These are phyloP conservation scores for Corchorus capsularis DNA, from an alignment of 345 rosid genomes.

Conservation along the genomic window DNA sequence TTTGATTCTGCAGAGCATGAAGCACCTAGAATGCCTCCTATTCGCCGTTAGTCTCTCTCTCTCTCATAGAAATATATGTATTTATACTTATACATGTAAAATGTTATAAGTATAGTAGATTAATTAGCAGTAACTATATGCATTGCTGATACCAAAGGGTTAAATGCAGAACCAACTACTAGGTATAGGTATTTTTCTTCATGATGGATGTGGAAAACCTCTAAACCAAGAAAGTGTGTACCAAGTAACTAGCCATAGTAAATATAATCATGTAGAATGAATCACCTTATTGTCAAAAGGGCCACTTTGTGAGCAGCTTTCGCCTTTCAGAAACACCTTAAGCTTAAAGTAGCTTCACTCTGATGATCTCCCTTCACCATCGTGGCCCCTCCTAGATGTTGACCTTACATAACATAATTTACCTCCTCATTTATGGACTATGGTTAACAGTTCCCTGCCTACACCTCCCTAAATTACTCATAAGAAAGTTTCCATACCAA, in stretches of 20 bases:
- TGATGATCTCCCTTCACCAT: constrained; percentile 4
- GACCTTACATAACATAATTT: constrained; percentile 30
- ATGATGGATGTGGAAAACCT: constrained; percentile 7
- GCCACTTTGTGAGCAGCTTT: constrained; percentile 13
- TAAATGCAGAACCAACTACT: constrained; percentile 22
- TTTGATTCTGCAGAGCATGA: constrained; percentile 54
- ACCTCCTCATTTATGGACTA: constrained; percentile 15
- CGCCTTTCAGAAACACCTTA: constrained; percentile 8
- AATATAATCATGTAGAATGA: constrained; percentile 11
- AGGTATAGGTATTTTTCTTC: constrained; percentile 1
- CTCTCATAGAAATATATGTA: not conserved
- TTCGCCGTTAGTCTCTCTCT: constrained; percentile 61
- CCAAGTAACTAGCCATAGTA: constrained; percentile 20
- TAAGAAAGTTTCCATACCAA: not conserved
- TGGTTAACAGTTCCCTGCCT: constrained; percentile 15
- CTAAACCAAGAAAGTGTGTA: not conserved
- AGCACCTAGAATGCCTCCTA: constrained; percentile 72
- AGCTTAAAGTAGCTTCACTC: not conserved
- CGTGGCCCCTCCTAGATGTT: constrained; percentile 32
- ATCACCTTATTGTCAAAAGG: not conserved
- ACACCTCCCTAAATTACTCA: not conserved
- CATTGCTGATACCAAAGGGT: not conserved
- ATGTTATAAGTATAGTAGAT: no score
- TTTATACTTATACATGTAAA: not conserved
- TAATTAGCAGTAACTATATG: no score